These are phyloP conservation scores for Boletus subparvulus DNA, from an alignment of 768 basidiomycete species.

Conservation along the genomic window DNA sequence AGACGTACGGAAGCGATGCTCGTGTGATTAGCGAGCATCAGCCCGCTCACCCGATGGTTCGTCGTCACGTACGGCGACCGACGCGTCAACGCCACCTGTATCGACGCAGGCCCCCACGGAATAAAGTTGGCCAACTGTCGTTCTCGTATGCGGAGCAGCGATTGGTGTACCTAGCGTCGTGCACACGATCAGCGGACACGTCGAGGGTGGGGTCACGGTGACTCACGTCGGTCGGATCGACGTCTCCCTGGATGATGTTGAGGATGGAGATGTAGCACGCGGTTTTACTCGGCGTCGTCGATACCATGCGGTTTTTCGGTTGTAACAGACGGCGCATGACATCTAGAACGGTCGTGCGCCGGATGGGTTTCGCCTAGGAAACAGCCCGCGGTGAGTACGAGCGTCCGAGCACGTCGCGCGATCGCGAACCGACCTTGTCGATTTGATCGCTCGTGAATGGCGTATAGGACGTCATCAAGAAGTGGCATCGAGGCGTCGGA, in stretches of 20 bases:
- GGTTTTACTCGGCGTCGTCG: conserved; percentile 86
- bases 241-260: conserved; percentile 98
- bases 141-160: conserved; percentile 92
- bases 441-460: conserved; percentile 97
- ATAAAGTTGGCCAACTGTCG: conserved; percentile 97
- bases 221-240: conserved; percentile 91
- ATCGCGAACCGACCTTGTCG: conserved; percentile 70
- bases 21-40: conserved; percentile 99
- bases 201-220: no score
- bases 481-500: conserved; percentile 95
- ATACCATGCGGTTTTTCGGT: conserved; percentile 98
- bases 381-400: background rate
- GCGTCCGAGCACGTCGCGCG: background rate
- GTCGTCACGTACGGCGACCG: conserved; percentile 85
- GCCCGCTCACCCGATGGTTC: conserved; percentile 92
- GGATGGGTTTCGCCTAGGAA: conserved; percentile 84
- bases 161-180: conserved; percentile 83
- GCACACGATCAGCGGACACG: background rate
- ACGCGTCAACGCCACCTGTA: conserved; percentile 93
- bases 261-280: conserved; percentile 97
- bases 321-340: conserved; percentile 98
- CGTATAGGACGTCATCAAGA: conserved; percentile 98
- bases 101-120: conserved; percentile 98
- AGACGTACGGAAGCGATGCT: conserved; percentile 86
- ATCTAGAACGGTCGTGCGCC: conserved; percentile 95